These are phyloP conservation scores for Skeletonema potamos DNA, from an alignment of 108 stramenopile species.

Conservation along the genomic window DNA sequence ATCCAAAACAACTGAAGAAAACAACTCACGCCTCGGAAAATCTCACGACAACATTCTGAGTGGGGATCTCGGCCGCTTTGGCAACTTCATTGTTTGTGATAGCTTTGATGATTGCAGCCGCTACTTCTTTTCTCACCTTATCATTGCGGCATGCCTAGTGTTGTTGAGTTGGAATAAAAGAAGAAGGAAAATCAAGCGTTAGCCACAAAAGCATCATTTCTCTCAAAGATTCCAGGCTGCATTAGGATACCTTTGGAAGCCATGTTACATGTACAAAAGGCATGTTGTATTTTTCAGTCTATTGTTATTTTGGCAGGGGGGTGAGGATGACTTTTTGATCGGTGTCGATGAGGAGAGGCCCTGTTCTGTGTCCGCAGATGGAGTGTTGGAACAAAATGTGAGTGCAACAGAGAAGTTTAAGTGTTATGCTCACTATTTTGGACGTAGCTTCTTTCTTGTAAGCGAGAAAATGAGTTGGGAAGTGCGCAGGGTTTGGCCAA, in stretches of 20 bases:
- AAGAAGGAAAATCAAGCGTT: not conserved
- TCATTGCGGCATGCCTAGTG: conserved; percentile 31
- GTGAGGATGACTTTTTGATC: too few species aligned
- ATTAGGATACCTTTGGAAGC: conserved; percentile 25
- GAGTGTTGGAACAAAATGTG: too few species aligned
- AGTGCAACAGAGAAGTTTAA: too few species aligned
- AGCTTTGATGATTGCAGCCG: conserved; percentile 34
- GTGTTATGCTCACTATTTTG: too few species aligned
- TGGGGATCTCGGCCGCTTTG: conserved; percentile 25
- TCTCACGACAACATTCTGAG: conserved; percentile 25
- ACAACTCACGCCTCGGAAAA: conserved; percentile 30
- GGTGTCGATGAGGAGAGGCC: too few species aligned
- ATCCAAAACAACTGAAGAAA: not conserved
- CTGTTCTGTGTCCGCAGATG: too few species aligned
- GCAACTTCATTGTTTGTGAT: conserved; percentile 41
- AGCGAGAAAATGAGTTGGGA: too few species aligned
- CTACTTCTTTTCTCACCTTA: conserved; percentile 34
- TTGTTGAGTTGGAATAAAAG: not conserved
- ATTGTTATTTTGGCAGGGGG: not conserved
- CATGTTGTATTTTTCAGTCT: conserved; percentile 2
- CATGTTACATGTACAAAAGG: conserved; percentile 33
- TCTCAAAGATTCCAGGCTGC: not conserved
- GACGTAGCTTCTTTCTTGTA: too few species aligned
- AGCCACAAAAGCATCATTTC: not conserved
- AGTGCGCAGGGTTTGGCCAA: too few species aligned